Evolutionary conservation across 768 basidiomycete species (phyloP), one percentile per base, ranked within the genome.

Genomic region (Daedalea quercina): DNA sequence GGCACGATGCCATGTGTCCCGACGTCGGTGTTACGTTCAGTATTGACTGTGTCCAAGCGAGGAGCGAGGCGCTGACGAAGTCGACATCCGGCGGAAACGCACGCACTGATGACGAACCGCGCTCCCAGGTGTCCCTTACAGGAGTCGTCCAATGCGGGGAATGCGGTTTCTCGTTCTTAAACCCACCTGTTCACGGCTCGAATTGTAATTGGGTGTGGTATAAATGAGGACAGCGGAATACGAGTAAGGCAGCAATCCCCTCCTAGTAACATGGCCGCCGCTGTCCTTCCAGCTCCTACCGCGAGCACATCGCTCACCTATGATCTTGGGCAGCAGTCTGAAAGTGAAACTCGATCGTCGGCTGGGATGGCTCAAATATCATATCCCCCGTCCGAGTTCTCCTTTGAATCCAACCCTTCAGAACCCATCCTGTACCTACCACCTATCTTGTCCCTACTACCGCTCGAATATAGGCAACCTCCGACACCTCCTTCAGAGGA

Each of bases 381-480:
- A 15, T 40, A 15, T 40, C 15, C 37, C 6, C 37, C 7, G 19
- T 19, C 37, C 19, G 15, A 40, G 6, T 40, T 40, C 15, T 40
- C 37, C 15, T 40, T 40, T 15, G 37, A 40, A 6, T 15, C 37
- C 7, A 40, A 15, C 19, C 37, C 37, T 40, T 6, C 37, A 17
- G 37, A 40, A 40, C 79, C 82, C 3, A 73, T 92, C 41, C 72
- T 94, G 23, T 94, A 92, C 66, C 80, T 93, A 19, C 93, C 90
- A 2, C 93, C 90, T 2, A 75, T 93, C 15, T 75, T 94, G 19
- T 93, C 90, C 1, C 86, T 84, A 23, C 74, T 90, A 0, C 88
- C 87, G 9, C 66, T 69, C 23, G 67, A 68, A 28, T 55, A 77
- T 34, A 60, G 69, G 6, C 20, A 57, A 60, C 54, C 64, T 47